Evolutionary conservation across 345 rosid species (phyloP).

Genomic region (Eutrema japonicum): DNA sequence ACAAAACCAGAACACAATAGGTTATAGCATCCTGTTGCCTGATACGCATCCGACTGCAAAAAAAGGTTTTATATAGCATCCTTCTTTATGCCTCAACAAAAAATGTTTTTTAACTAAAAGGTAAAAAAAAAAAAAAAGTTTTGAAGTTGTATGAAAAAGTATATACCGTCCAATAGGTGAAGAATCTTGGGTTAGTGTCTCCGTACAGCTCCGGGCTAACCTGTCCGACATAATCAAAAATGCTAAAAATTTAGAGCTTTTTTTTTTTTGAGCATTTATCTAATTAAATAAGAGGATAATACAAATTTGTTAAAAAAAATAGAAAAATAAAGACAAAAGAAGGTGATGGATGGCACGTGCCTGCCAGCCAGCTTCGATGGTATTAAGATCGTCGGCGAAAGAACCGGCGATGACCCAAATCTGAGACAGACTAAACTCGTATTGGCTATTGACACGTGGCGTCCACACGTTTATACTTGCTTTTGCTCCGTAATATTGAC

Average conservation of each 20-base stretch:
- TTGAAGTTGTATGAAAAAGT: constrained; percentile 21
- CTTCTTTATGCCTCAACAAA: background rate
- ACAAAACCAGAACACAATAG: constrained; percentile 93
- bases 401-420: constrained; percentile 99
- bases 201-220: constrained; percentile 98
- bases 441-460: constrained; percentile 76
- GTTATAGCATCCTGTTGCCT: constrained; percentile 95
- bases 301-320: background rate
- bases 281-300: background rate
- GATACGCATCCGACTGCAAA: constrained; percentile 83
- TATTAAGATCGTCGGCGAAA: constrained; percentile 90
- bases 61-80: background rate
- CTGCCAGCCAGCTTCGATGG: constrained; percentile 99
- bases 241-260: constrained; percentile 6
- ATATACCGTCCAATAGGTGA: constrained; percentile 98
- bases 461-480: constrained; percentile 97
- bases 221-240: constrained; percentile 49
- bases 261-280: background rate
- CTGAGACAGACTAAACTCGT: constrained; percentile 95
- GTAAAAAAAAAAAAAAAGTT: background rate
- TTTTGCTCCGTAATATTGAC: constrained; percentile 89
- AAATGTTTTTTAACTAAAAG: background rate
- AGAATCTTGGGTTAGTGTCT: constrained; percentile 91
- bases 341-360: constrained; percentile 43
- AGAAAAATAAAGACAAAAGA: background rate